A percentile compares a stretch with the other conserved stretches of the same genome.
Conservation (phyloP, 1,284 basidiomycete genomes). For the Sanghuangporus sanghuang region DNA sequence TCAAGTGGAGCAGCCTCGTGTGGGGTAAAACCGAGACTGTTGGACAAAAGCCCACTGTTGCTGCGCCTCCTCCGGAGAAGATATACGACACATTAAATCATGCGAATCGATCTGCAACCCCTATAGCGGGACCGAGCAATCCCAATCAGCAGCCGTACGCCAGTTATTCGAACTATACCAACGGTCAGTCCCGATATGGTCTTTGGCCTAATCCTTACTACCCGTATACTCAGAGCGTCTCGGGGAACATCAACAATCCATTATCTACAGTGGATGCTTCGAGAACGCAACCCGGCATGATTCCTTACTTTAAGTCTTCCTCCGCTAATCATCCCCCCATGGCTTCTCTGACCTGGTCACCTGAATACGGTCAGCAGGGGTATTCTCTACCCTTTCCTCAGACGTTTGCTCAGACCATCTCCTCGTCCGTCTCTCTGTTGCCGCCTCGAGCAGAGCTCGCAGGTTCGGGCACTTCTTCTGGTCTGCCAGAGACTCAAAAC, state of each 20-base stretch:
- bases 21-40: slow-evolving; percentile 43
- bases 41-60: slow-evolving; percentile 16
- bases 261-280: background rate
- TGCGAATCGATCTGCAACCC: background rate
- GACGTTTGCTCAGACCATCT: background rate
- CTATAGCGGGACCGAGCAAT: background rate
- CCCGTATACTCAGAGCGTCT: background rate
- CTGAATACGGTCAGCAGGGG: background rate
- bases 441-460: background rate
- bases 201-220: background rate
- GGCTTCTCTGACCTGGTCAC: background rate
- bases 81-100: background rate
- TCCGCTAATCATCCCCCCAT: background rate
- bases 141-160: background rate
- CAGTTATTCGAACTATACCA: background rate
- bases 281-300: background rate
- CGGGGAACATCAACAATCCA: background rate
- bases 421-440: background rate
- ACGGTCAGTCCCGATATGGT: background rate
- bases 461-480: background rate
- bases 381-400: background rate
- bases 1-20: slow-evolving; percentile 75
- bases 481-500: background rate
- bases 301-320: background rate
- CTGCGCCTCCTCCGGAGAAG: slow-evolving; percentile 1